Evolutionary conservation across 805 yeast species (phyloP).

Genomic region (Wickerhamiella sorbophila): DNA sequence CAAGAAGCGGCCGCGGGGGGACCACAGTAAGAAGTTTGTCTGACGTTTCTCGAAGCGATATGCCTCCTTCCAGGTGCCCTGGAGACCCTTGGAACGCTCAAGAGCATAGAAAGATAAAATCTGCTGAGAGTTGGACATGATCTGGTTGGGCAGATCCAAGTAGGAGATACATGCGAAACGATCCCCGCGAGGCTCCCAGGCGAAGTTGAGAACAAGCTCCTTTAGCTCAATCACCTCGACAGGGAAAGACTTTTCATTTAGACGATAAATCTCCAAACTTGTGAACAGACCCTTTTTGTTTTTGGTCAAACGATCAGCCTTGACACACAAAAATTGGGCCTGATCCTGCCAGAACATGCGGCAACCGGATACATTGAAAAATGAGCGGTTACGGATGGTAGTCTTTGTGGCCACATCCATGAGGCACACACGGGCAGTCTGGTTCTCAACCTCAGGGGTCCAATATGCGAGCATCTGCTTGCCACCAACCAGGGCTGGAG

Average conservation of each 20-base stretch:
- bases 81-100: slow-evolving; percentile 42
- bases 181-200: slow-evolving; percentile 92
- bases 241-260: slow-evolving; percentile 80
- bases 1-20: slow-evolving; percentile 86
- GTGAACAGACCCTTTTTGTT: slow-evolving; percentile 85
- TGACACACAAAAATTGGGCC: slow-evolving; percentile 73
- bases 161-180: slow-evolving; percentile 71
- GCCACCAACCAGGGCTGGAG: slow-evolving; percentile 66
- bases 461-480: slow-evolving; percentile 74
- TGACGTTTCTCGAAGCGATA: slow-evolving; percentile 46
- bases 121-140: slow-evolving; percentile 27
- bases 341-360: slow-evolving; percentile 88
- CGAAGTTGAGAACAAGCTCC: slow-evolving; percentile 74
- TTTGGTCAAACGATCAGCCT: slow-evolving; percentile 94
- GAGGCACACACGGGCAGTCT: slow-evolving; percentile 85
- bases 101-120: slow-evolving; percentile 69
- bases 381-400: slow-evolving; percentile 76
- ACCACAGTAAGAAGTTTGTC: slow-evolving; percentile 65
- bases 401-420: slow-evolving; percentile 76
- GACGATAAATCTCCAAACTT: slow-evolving; percentile 79
- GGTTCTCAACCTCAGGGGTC: slow-evolving; percentile 90
- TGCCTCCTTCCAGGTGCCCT: slow-evolving; percentile 45
- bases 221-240: slow-evolving; percentile 88
- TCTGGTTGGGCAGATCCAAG: slow-evolving; percentile 22
- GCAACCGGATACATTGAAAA: slow-evolving; percentile 89